A percentile compares a stretch with the other conserved stretches of the same genome.
Conservation (phyloP, 345 rosid genomes). For the Schrenkiella parvula region DNA sequence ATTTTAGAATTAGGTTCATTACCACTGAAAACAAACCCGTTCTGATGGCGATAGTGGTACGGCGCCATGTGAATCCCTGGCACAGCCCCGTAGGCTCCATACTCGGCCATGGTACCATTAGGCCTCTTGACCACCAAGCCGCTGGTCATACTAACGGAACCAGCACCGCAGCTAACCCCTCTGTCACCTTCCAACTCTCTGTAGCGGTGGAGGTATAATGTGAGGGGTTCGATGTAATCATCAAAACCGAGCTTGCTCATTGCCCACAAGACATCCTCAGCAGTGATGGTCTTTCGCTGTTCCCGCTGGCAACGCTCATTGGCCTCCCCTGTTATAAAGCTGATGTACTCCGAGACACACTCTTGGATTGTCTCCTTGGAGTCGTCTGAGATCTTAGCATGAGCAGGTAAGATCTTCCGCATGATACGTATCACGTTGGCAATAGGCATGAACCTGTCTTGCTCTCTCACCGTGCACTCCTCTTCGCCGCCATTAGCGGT, state of each 20-base stretch:
- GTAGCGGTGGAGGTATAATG: slow-evolving; percentile 67
- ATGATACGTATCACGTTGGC: slow-evolving; percentile 91
- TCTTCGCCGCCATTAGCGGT: slow-evolving; percentile 33
- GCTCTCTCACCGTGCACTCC: slow-evolving; percentile 76
- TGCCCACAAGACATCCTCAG: slow-evolving; percentile 90
- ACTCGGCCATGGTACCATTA: slow-evolving; percentile 35
- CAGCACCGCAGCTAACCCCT: slow-evolving; percentile 30
- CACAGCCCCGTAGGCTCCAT: slow-evolving; percentile 40
- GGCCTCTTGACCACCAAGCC: slow-evolving; percentile 57
- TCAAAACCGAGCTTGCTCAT: slow-evolving; percentile 95
- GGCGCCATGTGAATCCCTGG: slow-evolving; percentile 44
- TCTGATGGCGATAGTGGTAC: slow-evolving; percentile 38
- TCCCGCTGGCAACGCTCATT: slow-evolving; percentile 93
- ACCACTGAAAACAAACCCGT: slow-evolving; percentile 36
- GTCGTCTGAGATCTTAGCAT: slow-evolving; percentile 91
- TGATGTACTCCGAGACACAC: slow-evolving; percentile 95
- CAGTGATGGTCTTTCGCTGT: slow-evolving; percentile 95
- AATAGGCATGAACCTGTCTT: slow-evolving; percentile 93
- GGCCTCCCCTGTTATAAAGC: slow-evolving; percentile 96
- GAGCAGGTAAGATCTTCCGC: slow-evolving; percentile 83
- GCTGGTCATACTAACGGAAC: slow-evolving; percentile 40
- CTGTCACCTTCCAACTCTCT: slow-evolving; percentile 75
- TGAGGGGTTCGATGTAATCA: slow-evolving; percentile 79
- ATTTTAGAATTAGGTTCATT: slow-evolving; percentile 15
- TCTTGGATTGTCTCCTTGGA: slow-evolving; percentile 96